Evolutionary conservation across 495 filamentous ascomycete genomes (phyloP).

Genomic region (Penicillium pulvis): DNA sequence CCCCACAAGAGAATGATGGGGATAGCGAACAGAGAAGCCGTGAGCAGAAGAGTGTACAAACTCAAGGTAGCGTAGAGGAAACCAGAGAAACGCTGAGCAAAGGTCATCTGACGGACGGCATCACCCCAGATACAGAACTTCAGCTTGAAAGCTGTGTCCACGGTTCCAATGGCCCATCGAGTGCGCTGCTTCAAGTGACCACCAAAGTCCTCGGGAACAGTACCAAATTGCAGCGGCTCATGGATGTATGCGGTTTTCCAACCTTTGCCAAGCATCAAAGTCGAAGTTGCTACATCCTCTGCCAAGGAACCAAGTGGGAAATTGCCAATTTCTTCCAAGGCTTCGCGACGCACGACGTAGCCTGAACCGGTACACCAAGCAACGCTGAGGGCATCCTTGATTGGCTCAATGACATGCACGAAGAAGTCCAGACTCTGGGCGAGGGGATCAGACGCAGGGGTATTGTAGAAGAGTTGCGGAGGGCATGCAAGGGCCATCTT

Average conservation of each 20-base stretch:
- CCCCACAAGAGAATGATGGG: constrained; percentile 50
- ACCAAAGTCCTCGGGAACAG: constrained; percentile 49
- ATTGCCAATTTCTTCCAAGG: constrained; percentile 53
- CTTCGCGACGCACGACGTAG: constrained; percentile 49
- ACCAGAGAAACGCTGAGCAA: constrained; percentile 40
- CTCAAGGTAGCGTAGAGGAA: constrained; percentile 49
- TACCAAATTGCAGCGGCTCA: constrained; percentile 54
- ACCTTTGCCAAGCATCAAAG: constrained; percentile 48
- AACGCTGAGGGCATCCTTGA: constrained; percentile 49
- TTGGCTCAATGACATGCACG: constrained; percentile 51
- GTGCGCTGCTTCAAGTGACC: constrained; percentile 55
- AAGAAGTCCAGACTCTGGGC: constrained; percentile 50
- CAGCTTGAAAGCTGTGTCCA: constrained; percentile 46
- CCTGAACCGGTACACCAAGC: constrained; percentile 59
- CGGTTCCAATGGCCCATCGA: constrained; percentile 50
- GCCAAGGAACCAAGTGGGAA: constrained; percentile 51
- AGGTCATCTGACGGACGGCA: constrained; percentile 35
- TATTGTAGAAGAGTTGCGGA: constrained; percentile 58
- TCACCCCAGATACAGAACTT: constrained; percentile 49
- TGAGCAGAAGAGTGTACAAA: constrained; percentile 45
- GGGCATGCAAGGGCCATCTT: constrained; percentile 54
- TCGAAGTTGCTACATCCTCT: constrained; percentile 55
- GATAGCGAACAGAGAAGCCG: constrained; percentile 45
- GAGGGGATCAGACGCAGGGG: constrained; percentile 51
- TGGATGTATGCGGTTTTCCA: constrained; percentile 55